Conservation (phyloP, 2,329 filamentous ascomycete species). For the Sporothrix schenckii region DNA sequence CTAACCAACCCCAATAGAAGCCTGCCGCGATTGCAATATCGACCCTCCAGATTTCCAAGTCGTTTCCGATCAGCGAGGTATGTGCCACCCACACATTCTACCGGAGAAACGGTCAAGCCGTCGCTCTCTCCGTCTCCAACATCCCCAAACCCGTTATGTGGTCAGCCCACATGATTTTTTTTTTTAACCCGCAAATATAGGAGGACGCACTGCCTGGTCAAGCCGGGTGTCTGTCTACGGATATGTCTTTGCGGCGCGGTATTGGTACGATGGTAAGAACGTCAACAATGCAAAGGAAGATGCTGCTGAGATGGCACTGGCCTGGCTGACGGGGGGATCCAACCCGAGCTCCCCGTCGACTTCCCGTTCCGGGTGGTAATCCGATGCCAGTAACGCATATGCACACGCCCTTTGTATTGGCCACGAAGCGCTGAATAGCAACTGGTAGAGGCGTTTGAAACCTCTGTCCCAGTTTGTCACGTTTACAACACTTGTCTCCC, state of each 20-base stretch:
- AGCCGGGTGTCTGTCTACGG: slow-evolving; percentile 74
- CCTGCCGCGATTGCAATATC: slow-evolving; percentile 42
- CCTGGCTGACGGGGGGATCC: slow-evolving; percentile 53
- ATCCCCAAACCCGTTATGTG: not conserved
- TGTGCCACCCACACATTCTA: slow-evolving; percentile 26
- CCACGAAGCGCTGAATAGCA: not conserved
- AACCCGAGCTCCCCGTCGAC: slow-evolving; percentile 49
- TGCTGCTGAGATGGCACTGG: slow-evolving; percentile 79
- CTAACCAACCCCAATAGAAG: slow-evolving; percentile 37
- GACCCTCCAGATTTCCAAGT: slow-evolving; percentile 42
- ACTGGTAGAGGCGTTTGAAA: not conserved
- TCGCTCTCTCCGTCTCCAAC: not conserved
- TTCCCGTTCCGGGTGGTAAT: slow-evolving; percentile 45
- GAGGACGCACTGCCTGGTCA: slow-evolving; percentile 89
- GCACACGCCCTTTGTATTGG: not conserved
- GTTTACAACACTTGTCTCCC: not conserved
- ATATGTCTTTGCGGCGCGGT: slow-evolving; percentile 69
- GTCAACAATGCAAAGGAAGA: slow-evolving; percentile 88
- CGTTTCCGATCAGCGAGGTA: slow-evolving; percentile 45
- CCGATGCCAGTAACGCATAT: not conserved
- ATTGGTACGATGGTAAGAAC: slow-evolving; percentile 89
- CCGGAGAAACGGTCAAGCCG: not conserved
- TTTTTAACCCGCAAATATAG: slow-evolving; percentile 48
- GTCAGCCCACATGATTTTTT: not conserved
- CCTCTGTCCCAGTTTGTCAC: not conserved